Conservation (phyloP, 352 stramenopile genomes). For the Thalassiosira mediterranea region DNA sequence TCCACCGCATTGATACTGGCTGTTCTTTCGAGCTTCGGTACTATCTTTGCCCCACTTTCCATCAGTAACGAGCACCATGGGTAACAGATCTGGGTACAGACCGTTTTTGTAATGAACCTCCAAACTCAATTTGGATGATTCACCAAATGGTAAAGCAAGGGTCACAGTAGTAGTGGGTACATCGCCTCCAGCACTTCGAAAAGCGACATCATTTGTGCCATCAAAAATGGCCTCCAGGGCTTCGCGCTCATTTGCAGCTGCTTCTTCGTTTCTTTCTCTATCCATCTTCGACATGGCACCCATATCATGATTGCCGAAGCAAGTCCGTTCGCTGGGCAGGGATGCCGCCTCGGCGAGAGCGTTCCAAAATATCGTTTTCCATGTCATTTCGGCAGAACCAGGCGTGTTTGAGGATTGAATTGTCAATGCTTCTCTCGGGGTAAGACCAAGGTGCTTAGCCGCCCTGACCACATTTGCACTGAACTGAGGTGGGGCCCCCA, state of each 20-base stretch:
- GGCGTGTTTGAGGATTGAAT: constrained; percentile 21
- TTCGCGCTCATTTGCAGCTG: constrained; percentile 52
- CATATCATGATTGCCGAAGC: constrained; percentile 13
- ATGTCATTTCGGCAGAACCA: not conserved
- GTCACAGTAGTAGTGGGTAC: constrained; percentile 29
- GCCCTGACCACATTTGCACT: constrained; percentile 30
- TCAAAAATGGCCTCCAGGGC: constrained; percentile 78
- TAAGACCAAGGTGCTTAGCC: constrained; percentile 38
- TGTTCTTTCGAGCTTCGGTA: constrained; percentile 1
- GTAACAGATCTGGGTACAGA: constrained; percentile 47
- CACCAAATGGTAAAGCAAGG: constrained; percentile 28
- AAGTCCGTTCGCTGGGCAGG: constrained; percentile 27
- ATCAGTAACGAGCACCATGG: constrained; percentile 45
- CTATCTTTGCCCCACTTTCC: constrained; percentile 14
- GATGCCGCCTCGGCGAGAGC: constrained; percentile 23
- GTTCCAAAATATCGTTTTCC: constrained; percentile 41
- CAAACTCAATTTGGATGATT: constrained; percentile 29
- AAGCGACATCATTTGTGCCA: no score
- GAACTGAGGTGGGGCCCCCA: constrained; percentile 19
- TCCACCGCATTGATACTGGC: constrained; percentile 24
- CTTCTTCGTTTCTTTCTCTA: constrained; percentile 32
- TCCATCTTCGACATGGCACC: constrained; percentile 21
- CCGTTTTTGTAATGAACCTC: constrained; percentile 50
- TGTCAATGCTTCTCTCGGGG: constrained; percentile 32
- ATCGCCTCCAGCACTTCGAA: no score